Base-by-base conservation (phyloP, 2,329 filamentous ascomycete species). In the Chaetomium strumarium region DNA sequence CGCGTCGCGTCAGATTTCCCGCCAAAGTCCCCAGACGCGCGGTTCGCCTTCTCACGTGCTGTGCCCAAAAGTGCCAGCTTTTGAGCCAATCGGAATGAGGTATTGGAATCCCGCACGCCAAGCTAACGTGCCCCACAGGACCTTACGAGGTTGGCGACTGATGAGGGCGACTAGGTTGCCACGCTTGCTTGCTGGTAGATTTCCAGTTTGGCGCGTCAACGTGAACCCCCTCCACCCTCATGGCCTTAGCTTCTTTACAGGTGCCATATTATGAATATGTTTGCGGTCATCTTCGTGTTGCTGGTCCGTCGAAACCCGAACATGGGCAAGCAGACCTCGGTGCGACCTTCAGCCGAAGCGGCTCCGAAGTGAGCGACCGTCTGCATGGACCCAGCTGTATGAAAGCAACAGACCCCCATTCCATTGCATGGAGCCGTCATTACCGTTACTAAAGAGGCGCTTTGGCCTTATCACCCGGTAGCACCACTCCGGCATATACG, bases 401-500 rank as follows among this genome's bases (percentile, higher is more conserved):
- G n/a, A 4, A 24, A 39, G 19, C 44, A 44, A 13, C 20, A 44
- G 46, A 48, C 30, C 29, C 29, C 44, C 43, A 36, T 44, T 29
- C 31, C 24, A 41, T 13, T 17, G 17, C 49, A 31, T 37, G 20
- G 36, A 49, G 31, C 37, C 41, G 36, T 48, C 40, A 55, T 55
- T 46, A 42, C 20, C 41, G 13, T n/a, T 29, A 20, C 8, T 30
- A 14, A 16, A 30, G 29, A 24, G 19, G 19, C 24, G 11, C 24
- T 49, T 51, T 51, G 38, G 54, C 48, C n/a, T 49, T 57, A 48
- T 51, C 56, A 49, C 39, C 60, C 59, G 60, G 59, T 60, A 51
- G 24, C 51, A 29, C 37, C 42, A 55, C 59, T 60, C 60, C 60
- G 60, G 46, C 16, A n/a, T n/a, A 13, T 37, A 52, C 44, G 38